phyloP scores from a whole-genome alignment of 768 basidiomycete genomes.

The Tulasnella sp. region DNA sequence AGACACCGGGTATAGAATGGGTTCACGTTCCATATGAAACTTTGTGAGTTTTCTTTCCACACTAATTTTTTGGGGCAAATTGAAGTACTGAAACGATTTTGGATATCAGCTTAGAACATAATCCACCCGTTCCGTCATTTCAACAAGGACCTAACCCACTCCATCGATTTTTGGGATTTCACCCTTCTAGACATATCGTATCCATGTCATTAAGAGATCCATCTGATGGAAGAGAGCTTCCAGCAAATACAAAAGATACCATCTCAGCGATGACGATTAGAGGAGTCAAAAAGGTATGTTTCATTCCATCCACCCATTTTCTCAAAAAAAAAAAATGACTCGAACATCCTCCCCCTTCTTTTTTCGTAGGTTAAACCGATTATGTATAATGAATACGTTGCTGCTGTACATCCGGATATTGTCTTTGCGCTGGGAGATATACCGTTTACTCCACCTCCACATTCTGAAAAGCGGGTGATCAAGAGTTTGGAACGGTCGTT shows the following conservation, averaged over 20 bases:
- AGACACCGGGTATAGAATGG: constrained; percentile 43
- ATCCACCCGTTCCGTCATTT: constrained; percentile 52
- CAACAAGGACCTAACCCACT: constrained; percentile 40
- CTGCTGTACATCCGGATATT: constrained; percentile 50
- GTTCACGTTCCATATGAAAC: constrained; percentile 64
- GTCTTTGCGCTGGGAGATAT: constrained; percentile 59
- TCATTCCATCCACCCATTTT: not conserved
- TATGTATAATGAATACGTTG: constrained; percentile 44
- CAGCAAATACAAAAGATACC: constrained; percentile 50
- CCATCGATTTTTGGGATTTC: constrained; percentile 54
- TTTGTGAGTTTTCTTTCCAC: constrained; percentile 38
- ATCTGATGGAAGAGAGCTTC: constrained; percentile 49
- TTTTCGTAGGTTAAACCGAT: constrained; percentile 36
- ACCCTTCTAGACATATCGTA: constrained; percentile 35
- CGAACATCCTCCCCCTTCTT: constrained; percentile 1
- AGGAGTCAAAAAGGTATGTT: constrained; percentile 54
- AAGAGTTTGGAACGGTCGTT: constrained; percentile 61
- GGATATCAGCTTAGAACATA: constrained; percentile 44
- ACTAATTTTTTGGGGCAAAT: constrained; percentile 16
- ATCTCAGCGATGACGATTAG: constrained; percentile 47
- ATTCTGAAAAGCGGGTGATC: constrained; percentile 61
- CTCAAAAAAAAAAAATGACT: not conserved
- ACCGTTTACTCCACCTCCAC: constrained; percentile 46
- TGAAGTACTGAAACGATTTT: not conserved
- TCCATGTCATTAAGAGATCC: constrained; percentile 57